Evolutionary conservation across 2,329 filamentous ascomycete species (phyloP).

Genomic region (Colletotrichum incanum): DNA sequence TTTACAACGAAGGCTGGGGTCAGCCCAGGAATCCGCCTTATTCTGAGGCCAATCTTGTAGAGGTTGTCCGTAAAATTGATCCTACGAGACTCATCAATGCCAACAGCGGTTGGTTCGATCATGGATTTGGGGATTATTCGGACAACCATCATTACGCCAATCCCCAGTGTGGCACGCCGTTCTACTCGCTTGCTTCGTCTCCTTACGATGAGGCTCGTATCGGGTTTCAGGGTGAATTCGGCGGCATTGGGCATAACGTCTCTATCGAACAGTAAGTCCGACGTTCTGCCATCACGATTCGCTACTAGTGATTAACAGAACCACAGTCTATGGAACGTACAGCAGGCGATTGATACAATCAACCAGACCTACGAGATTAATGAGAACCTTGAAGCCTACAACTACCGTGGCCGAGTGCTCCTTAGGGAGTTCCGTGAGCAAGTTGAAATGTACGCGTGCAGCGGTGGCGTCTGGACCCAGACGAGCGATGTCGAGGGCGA

Average conservation of each 20-base stretch:
- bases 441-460: constrained; percentile 74
- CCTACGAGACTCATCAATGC: constrained; percentile 76
- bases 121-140: constrained; percentile 77
- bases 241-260: constrained; percentile 77
- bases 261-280: constrained; percentile 70
- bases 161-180: constrained; percentile 80
- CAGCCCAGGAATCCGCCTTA: constrained; percentile 65
- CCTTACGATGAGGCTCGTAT: constrained; percentile 74
- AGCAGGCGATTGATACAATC: constrained; percentile 71
- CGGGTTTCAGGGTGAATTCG: constrained; percentile 80
- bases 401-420: constrained; percentile 74
- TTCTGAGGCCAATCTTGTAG: constrained; percentile 72
- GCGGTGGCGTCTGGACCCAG: constrained; percentile 80
- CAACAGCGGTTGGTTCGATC: constrained; percentile 77
- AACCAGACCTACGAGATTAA: constrained; percentile 79
- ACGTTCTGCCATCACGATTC: background rate
- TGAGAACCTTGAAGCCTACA: constrained; percentile 72
- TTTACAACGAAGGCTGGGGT: constrained; percentile 83
- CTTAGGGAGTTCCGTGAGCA: constrained; percentile 75
- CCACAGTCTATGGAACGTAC: constrained; percentile 75
- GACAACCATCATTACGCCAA: constrained; percentile 83
- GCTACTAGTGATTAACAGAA: background rate
- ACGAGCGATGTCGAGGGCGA: constrained; percentile 83
- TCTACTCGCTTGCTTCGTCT: constrained; percentile 71
- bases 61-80: constrained; percentile 70